These are phyloP conservation scores for Zizania latifolia DNA, from an alignment of 176 grass and related monocot species.

Conservation along the genomic window DNA sequence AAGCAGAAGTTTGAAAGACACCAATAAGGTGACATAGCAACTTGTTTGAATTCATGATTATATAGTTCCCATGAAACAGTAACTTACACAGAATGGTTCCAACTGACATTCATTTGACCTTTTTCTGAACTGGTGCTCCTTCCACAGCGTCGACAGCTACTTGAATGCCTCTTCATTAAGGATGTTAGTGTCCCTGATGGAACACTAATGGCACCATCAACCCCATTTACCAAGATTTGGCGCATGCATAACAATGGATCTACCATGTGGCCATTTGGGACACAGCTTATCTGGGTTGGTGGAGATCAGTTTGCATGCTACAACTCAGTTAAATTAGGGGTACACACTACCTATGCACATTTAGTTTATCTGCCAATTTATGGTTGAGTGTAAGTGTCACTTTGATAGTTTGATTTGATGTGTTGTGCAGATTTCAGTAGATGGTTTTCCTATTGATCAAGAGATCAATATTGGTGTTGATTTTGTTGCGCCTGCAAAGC, in stretches of 20 bases:
- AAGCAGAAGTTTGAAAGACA: not conserved
- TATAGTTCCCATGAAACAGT: slow-evolving; percentile 8
- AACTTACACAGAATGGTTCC: not conserved
- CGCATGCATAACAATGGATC: slow-evolving; percentile 64
- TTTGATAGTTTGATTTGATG: slow-evolving; percentile 8
- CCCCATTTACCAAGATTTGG: slow-evolving; percentile 81
- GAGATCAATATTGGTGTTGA: slow-evolving; percentile 61
- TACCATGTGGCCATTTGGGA: slow-evolving; percentile 63
- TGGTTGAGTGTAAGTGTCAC: not conserved
- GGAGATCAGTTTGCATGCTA: slow-evolving; percentile 50
- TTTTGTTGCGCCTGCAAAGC: slow-evolving; percentile 53
- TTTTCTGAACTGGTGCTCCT: slow-evolving; percentile 26
- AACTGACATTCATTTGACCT: not conserved
- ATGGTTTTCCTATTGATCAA: slow-evolving; percentile 33
- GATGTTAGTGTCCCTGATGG: slow-evolving; percentile 76
- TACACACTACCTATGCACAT: slow-evolving; percentile 4
- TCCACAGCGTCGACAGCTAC: not conserved
- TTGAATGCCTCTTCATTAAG: slow-evolving; percentile 53
- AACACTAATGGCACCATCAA: slow-evolving; percentile 57
- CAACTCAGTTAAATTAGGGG: slow-evolving; percentile 42
- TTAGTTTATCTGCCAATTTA: not conserved
- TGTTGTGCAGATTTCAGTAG: slow-evolving; percentile 48
- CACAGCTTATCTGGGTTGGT: slow-evolving; percentile 55
- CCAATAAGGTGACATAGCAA: slow-evolving; percentile 11
- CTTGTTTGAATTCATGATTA: slow-evolving; percentile 17